These are phyloP conservation scores for Penicillium subrubescens DNA, from an alignment of 495 filamentous ascomycete genomes.

Conservation along the genomic window DNA sequence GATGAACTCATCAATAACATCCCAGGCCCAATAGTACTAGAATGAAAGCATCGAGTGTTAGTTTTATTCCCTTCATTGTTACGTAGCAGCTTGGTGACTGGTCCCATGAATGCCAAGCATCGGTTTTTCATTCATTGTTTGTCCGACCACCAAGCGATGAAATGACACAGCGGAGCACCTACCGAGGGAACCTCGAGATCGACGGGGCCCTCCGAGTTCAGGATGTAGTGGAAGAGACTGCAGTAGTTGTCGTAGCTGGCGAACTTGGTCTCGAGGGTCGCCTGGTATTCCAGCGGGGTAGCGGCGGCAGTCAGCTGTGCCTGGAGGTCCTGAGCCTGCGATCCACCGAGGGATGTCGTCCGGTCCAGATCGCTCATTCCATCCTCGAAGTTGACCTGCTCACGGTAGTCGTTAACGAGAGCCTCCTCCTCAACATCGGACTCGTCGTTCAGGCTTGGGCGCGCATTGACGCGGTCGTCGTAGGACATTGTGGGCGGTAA, in stretches of 20 bases:
- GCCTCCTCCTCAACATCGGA: conserved; percentile 94
- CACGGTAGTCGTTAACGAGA: conserved; percentile 88
- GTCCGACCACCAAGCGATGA: neutral
- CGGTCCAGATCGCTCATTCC: conserved; percentile 77
- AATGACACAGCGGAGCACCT: conserved; percentile 38
- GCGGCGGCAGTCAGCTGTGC: conserved; percentile 85
- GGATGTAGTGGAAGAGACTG: conserved; percentile 96
- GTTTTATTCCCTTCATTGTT: conserved; percentile 1
- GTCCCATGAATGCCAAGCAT: conserved; percentile 19
- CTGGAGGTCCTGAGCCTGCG: conserved; percentile 78
- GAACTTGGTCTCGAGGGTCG: conserved; percentile 92
- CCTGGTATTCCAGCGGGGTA: conserved; percentile 92
- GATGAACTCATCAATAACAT: conserved; percentile 99
- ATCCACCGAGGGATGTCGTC: conserved; percentile 53
- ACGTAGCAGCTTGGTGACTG: neutral
- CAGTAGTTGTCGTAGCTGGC: conserved; percentile 99
- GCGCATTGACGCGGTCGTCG: conserved; percentile 54
- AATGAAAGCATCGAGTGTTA: conserved; percentile 11
- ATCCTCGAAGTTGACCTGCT: conserved; percentile 91
- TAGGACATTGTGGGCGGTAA: conserved; percentile 46
- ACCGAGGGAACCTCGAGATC: conserved; percentile 96
- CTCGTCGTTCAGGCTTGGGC: conserved; percentile 67
- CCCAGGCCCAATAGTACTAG: conserved; percentile 99
- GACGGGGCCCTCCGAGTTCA: conserved; percentile 97
- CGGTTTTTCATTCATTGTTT: conserved; percentile 20